Evolutionary conservation across 164 flowering plant genomes (phyloP).

Genomic region (Malania oleifera): DNA sequence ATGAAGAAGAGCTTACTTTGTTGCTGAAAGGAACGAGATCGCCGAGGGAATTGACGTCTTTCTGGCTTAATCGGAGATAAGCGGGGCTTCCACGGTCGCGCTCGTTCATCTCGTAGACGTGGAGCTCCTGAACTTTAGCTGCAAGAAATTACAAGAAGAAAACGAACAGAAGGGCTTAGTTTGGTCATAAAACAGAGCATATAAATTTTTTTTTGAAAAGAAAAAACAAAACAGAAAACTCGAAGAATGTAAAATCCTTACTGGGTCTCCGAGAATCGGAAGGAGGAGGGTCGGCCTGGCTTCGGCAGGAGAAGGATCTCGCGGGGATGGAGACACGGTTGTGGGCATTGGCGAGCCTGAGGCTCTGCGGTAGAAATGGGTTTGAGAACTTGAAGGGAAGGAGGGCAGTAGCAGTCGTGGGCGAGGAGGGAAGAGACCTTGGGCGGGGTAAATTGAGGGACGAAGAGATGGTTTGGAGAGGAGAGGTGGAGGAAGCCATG

Average conservation of each 20-base stretch:
- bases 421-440: conserved; percentile 18
- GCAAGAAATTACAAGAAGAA: background rate
- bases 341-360: conserved; percentile 1
- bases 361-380: conserved; percentile 9
- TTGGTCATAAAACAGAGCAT: background rate
- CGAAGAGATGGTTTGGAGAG: too few species aligned
- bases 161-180: background rate
- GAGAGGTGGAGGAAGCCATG: too few species aligned
- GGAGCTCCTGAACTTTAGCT: conserved; percentile 45
- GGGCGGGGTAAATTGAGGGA: too few species aligned
- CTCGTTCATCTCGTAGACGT: conserved; percentile 51
- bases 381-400: conserved; percentile 8
- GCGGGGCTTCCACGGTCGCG: conserved; percentile 52
- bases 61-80: conserved; percentile 40
- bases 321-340: background rate
- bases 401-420: background rate
- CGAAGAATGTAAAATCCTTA: conserved; percentile 7
- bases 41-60: conserved; percentile 40
- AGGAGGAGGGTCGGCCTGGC: conserved; percentile 16
- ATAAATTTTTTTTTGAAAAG: background rate
- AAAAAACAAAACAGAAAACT: background rate
- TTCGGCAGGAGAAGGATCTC: conserved; percentile 29
- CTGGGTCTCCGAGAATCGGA: conserved; percentile 19
- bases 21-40: conserved; percentile 54
- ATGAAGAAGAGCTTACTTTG: conserved; percentile 23